A percentile compares a stretch with the other conserved stretches of the same genome.
Conservation (phyloP, 116 monocot genomes). For the Phalaenopsis hybrid region DNA sequence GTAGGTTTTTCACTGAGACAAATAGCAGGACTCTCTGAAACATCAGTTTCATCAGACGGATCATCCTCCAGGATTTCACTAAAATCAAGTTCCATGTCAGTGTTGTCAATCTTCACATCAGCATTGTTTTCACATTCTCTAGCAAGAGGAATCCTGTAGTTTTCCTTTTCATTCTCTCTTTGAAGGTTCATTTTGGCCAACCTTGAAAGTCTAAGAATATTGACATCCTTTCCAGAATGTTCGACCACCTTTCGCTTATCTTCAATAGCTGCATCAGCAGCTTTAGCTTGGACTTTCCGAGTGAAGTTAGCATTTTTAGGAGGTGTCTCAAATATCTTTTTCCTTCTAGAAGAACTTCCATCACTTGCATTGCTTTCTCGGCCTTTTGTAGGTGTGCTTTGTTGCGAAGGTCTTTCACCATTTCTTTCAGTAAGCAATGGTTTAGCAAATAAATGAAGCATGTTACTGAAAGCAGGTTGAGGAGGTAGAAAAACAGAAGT, state of each 20-base stretch:
- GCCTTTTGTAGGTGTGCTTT: constrained; percentile 46
- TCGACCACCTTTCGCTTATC: constrained; percentile 34
- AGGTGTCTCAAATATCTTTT: constrained; percentile 44
- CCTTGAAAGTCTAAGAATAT: constrained; percentile 84
- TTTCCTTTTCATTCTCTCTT: constrained; percentile 88
- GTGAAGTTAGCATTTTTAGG: constrained; percentile 37
- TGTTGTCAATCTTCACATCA: constrained; percentile 90
- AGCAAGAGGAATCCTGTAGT: constrained; percentile 64
- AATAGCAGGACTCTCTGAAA: constrained; percentile 31
- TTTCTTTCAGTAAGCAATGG: constrained; percentile 50
- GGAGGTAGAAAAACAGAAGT: constrained; percentile 45
- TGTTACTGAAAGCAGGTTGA: constrained; percentile 62
- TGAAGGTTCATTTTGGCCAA: constrained; percentile 82
- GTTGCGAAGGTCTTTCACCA: constrained; percentile 44
- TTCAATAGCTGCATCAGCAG: constrained; percentile 28
- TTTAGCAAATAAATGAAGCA: constrained; percentile 54
- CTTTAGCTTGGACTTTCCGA: constrained; percentile 36
- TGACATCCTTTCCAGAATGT: constrained; percentile 43
- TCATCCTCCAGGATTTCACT: constrained; percentile 85
- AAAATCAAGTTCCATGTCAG: constrained; percentile 99
- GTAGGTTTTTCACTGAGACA: constrained; percentile 25
- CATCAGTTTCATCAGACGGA: constrained; percentile 62
- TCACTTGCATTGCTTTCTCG: constrained; percentile 29
- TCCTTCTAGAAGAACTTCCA: constrained; percentile 34
- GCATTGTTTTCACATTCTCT: constrained; percentile 56